These are phyloP conservation scores for Botrytis fragariae DNA, from an alignment of 2,329 filamentous ascomycete species.

Conservation along the genomic window DNA sequence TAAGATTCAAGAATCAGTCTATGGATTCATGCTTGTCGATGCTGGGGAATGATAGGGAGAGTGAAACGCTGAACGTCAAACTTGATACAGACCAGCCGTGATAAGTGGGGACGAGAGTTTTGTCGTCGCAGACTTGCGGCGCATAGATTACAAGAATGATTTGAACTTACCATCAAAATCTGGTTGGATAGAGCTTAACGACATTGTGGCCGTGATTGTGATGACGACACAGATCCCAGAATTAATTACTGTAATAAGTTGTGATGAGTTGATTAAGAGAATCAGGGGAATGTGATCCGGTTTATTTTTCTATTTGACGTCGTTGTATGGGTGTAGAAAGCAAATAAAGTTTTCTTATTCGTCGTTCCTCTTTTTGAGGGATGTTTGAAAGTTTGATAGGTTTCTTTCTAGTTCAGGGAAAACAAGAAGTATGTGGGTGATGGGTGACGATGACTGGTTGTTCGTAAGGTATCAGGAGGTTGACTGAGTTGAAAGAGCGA, in stretches of 20 bases:
- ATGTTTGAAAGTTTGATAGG: neutral
- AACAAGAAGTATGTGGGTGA: neutral
- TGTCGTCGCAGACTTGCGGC: constrained; percentile 29
- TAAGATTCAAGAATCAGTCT: constrained; percentile 32
- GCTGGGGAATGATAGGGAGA: constrained; percentile 20
- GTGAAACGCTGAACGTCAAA: constrained; percentile 37
- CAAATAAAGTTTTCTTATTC: neutral
- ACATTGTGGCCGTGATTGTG: constrained; percentile 33
- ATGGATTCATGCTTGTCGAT: constrained; percentile 35
- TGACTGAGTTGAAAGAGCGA: neutral
- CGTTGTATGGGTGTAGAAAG: neutral
- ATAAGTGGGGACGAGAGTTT: constrained; percentile 34
- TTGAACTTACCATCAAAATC: constrained; percentile 33
- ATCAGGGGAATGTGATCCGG: neutral
- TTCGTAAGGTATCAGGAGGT: neutral
- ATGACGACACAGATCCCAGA: neutral
- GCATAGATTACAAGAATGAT: constrained; percentile 28
- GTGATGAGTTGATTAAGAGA: neutral
- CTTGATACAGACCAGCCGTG: constrained; percentile 33
- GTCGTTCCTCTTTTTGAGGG: neutral
- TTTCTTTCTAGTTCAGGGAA: neutral
- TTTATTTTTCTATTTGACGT: neutral
- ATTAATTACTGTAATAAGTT: constrained; percentile 3
- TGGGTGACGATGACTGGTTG: constrained; percentile 1
- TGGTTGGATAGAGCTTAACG: constrained; percentile 34